Conservation (phyloP, 139 green algal species). For the Dunaliella primolecta region DNA sequence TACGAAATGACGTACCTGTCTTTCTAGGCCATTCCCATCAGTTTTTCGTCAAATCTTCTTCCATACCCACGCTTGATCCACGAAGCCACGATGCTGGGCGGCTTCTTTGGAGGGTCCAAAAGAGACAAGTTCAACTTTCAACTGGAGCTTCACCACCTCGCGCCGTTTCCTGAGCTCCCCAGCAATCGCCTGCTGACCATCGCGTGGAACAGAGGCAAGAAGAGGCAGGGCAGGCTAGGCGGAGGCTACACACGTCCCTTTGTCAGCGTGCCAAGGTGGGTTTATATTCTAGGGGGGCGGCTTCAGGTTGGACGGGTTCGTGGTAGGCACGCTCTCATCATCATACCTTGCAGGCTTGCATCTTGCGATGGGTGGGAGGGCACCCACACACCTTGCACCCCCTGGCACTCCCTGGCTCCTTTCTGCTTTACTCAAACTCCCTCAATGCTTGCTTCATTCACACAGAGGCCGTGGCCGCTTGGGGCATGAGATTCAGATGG, state of each 20-base stretch:
- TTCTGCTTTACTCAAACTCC: too few relatives aligned
- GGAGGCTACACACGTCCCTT: not conserved
- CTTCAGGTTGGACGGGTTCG: too few relatives aligned
- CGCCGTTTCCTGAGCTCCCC: not conserved
- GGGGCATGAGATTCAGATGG: not conserved
- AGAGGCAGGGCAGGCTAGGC: not conserved
- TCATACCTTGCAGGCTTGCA: too few relatives aligned
- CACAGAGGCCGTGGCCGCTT: not conserved
- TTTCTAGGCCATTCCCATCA: too few relatives aligned
- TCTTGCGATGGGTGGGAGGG: too few relatives aligned
- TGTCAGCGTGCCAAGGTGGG: not conserved
- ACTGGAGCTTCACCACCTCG: not conserved
- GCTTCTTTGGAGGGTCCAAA: not conserved
- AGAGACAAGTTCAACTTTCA: not conserved
- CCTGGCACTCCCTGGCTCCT: too few relatives aligned
- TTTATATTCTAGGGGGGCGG: too few relatives aligned
- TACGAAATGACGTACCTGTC: too few relatives aligned
- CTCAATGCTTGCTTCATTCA: not conserved
- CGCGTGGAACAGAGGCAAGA: not conserved
- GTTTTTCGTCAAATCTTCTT: too few relatives aligned
- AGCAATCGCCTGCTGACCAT: not conserved
- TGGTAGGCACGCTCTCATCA: too few relatives aligned
- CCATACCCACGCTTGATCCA: too few relatives aligned
- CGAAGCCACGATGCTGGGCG: too few relatives aligned
- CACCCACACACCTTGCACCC: not conserved